These are phyloP conservation scores for Botrytis squamosa DNA, from an alignment of 2,329 filamentous ascomycete species.

Conservation along the genomic window DNA sequence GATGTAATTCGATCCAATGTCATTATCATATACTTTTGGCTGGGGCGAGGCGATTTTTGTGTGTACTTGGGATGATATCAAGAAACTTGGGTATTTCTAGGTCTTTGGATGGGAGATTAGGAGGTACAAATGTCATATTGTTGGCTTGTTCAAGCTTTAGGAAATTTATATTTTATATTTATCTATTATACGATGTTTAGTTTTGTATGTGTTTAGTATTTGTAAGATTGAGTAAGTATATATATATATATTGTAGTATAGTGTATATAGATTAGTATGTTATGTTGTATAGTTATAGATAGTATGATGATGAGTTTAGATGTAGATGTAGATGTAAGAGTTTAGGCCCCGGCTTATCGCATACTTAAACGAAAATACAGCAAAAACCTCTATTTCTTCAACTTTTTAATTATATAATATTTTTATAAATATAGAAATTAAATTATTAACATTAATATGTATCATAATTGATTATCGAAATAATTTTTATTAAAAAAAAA, in stretches of 20 bases:
- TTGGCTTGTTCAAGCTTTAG: not conserved
- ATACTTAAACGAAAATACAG: too few relatives aligned
- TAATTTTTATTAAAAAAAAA: too few relatives aligned
- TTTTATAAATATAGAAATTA: too few relatives aligned
- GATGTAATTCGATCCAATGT: conserved; percentile 23
- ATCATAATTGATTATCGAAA: too few relatives aligned
- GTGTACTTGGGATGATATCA: conserved; percentile 23
- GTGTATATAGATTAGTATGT: not conserved
- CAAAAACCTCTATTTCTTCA: too few relatives aligned
- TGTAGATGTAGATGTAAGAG: too few relatives aligned
- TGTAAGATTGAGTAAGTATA: not conserved
- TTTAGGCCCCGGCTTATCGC: too few relatives aligned
- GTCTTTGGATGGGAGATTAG: conserved; percentile 13
- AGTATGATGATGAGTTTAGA: not conserved
- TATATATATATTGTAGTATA: not conserved
- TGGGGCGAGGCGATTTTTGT: conserved; percentile 23
- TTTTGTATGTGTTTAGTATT: not conserved
- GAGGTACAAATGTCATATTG: conserved; percentile 20
- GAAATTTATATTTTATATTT: not conserved
- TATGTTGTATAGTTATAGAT: not conserved
- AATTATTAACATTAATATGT: too few relatives aligned
- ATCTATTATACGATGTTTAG: not conserved
- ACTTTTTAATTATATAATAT: too few relatives aligned
- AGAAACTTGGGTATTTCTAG: conserved; percentile 18
- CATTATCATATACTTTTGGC: conserved; percentile 23